phyloP scores from a whole-genome alignment of 148 eudicot genomes.

The Nepenthes mirabilis region DNA sequence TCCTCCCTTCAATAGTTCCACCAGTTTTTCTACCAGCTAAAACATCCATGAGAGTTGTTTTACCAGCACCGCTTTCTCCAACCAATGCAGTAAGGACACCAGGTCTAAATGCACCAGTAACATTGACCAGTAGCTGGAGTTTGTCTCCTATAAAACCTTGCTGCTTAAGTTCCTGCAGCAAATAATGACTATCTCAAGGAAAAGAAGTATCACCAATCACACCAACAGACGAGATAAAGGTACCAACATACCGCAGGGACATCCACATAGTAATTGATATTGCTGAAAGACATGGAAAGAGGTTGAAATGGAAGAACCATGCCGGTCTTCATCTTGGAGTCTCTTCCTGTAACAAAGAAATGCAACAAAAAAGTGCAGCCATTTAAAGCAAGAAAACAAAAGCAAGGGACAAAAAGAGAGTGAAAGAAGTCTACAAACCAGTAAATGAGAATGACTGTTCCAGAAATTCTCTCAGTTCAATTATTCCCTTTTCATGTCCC shows the following conservation, averaged over 20 bases:
- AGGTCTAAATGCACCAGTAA: slow-evolving; percentile 87
- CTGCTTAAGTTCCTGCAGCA: slow-evolving; percentile 68
- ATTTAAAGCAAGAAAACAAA: slow-evolving; percentile 3
- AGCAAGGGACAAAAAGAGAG: not conserved
- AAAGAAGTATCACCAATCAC: not conserved
- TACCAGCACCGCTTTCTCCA: slow-evolving; percentile 98
- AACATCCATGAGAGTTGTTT: slow-evolving; percentile 98
- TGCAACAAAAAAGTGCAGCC: not conserved
- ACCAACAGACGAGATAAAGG: slow-evolving; percentile 5
- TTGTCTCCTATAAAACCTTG: slow-evolving; percentile 49
- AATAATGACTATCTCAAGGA: slow-evolving; percentile 4
- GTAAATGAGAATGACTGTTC: slow-evolving; percentile 68
- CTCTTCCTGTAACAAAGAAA: slow-evolving; percentile 38
- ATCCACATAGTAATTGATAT: slow-evolving; percentile 72
- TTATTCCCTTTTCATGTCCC: slow-evolving; percentile 15
- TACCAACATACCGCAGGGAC: slow-evolving; percentile 56
- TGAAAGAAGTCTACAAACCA: slow-evolving; percentile 26
- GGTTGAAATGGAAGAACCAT: slow-evolving; percentile 98
- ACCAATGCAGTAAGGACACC: slow-evolving; percentile 95
- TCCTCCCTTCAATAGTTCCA: slow-evolving; percentile 64
- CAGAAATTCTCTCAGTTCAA: slow-evolving; percentile 58
- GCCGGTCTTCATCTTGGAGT: slow-evolving; percentile 34
- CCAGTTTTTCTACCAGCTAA: slow-evolving; percentile 96
- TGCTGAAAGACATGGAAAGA: slow-evolving; percentile 81
- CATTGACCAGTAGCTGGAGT: slow-evolving; percentile 53